Conservation (phyloP, 768 basidiomycete genomes). For the Rubroboletus pulcherrimus region DNA sequence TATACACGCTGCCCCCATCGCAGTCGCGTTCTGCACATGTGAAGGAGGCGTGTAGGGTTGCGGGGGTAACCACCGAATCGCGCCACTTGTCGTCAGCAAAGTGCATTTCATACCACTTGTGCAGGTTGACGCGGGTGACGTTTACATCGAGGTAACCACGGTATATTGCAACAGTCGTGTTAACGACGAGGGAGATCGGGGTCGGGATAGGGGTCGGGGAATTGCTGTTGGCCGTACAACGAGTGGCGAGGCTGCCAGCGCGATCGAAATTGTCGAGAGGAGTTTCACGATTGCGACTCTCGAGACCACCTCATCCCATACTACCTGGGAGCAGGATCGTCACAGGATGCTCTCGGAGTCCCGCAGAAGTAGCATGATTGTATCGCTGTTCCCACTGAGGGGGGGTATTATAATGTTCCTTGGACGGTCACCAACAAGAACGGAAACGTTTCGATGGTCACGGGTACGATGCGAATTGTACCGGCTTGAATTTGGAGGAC, state of each 20-base stretch:
- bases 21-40: conserved; percentile 6
- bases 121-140: background rate
- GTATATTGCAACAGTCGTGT: conserved; percentile 3
- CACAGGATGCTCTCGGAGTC: background rate
- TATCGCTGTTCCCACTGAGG: background rate
- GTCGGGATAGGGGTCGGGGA: background rate
- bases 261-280: background rate
- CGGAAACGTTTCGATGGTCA: background rate
- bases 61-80: conserved; percentile 2
- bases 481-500: background rate
- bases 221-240: background rate
- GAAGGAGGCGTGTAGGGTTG: conserved; percentile 16
- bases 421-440: conserved; percentile 1
- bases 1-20: conserved; percentile 1
- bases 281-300: background rate
- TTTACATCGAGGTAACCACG: conserved; percentile 4
- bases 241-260: background rate
- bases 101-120: background rate
- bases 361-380: background rate
- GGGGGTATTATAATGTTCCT: background rate
- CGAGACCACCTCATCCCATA: background rate
- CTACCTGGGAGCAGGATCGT: background rate
- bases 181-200: background rate
- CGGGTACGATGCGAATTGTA: background rate
- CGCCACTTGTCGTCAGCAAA: background rate